Conservation (phyloP, 2,329 filamentous ascomycete species). For the Aspergillus sp. region DNA sequence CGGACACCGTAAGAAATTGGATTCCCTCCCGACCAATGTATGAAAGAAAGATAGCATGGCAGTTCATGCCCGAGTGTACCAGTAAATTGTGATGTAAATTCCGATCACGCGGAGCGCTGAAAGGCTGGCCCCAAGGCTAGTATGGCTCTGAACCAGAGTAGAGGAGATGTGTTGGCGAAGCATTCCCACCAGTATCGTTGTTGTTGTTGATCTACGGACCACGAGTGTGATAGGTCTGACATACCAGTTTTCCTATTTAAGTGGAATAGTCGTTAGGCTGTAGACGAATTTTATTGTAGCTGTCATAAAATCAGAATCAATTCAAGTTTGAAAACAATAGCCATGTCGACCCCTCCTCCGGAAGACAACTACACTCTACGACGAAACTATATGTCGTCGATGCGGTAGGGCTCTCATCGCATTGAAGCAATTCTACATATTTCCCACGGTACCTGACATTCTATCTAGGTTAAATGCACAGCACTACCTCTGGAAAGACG, state of each 20-base stretch:
- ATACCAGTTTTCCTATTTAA: too few relatives aligned
- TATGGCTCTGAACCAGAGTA: too few relatives aligned
- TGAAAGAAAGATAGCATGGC: too few relatives aligned
- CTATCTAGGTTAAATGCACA: background rate
- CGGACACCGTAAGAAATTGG: too few relatives aligned
- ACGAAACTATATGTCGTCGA: background rate
- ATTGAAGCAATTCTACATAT: background rate
- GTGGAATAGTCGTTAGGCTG: too few relatives aligned
- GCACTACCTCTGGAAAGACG: slow-evolving; percentile 1
- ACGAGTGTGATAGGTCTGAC: too few relatives aligned
- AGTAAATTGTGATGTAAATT: too few relatives aligned
- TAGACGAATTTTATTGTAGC: too few relatives aligned
- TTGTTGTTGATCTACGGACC: background rate
- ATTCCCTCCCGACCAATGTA: too few relatives aligned
- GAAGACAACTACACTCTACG: background rate
- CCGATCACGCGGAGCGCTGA: background rate
- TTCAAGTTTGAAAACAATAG: background rate
- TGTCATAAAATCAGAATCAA: too few relatives aligned
- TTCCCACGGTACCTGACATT: background rate
- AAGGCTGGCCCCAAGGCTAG: background rate
- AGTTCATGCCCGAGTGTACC: too few relatives aligned
- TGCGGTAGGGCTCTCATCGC: background rate
- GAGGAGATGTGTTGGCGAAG: background rate
- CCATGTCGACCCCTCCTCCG: background rate
- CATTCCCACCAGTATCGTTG: background rate